Evolutionary conservation across 202 grass and related monocot genomes (phyloP).

Genomic region (Miscanthus sacchariflorus): DNA sequence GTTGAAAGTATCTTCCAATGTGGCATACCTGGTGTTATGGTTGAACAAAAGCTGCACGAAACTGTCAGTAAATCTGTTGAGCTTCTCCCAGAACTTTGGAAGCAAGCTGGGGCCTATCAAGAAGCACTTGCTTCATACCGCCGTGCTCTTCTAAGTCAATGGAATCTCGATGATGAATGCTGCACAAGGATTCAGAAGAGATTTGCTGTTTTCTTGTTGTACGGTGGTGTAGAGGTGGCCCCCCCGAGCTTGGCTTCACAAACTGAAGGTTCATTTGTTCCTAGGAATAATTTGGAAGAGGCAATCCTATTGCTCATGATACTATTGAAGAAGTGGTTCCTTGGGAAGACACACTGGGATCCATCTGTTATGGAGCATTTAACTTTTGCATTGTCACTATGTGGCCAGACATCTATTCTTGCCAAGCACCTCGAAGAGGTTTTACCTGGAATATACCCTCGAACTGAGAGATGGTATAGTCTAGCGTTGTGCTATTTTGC

Average conservation of each 20-base stretch:
- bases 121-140: slow-evolving; percentile 86
- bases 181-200: slow-evolving; percentile 91
- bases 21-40: slow-evolving; percentile 90
- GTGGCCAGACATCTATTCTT: slow-evolving; percentile 80
- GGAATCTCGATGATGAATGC: slow-evolving; percentile 94
- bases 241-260: slow-evolving; percentile 85
- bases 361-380: slow-evolving; percentile 86
- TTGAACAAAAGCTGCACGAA: slow-evolving; percentile 92
- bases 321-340: slow-evolving; percentile 83
- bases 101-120: slow-evolving; percentile 82
- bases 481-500: slow-evolving; percentile 84
- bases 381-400: slow-evolving; percentile 89
- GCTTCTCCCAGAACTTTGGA: slow-evolving; percentile 95
- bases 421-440: slow-evolving; percentile 82
- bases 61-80: slow-evolving; percentile 92
- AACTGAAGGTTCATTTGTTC: slow-evolving; percentile 88
- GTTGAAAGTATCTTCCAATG: slow-evolving; percentile 96
- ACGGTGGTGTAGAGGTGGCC: slow-evolving; percentile 79
- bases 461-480: slow-evolving; percentile 86
- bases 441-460: slow-evolving; percentile 84
- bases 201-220: slow-evolving; percentile 85
- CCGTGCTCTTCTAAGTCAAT: slow-evolving; percentile 86
- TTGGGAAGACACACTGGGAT: slow-evolving; percentile 92
- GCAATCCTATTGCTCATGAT: slow-evolving; percentile 92
- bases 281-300: slow-evolving; percentile 96